Base-by-base conservation (phyloP, 2,329 filamentous ascomycete species). In the Colletotrichum agaves region DNA sequence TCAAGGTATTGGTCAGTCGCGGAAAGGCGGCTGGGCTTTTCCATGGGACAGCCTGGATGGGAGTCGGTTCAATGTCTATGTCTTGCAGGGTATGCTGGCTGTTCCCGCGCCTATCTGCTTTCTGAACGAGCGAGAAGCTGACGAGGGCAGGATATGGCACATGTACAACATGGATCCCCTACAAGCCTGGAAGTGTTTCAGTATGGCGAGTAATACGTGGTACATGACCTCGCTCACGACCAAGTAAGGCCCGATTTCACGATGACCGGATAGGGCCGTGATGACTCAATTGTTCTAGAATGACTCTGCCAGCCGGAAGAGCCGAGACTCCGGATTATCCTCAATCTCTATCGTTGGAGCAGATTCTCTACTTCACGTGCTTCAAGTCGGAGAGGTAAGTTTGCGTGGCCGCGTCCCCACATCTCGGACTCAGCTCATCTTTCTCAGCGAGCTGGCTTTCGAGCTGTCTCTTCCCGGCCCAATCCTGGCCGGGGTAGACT, bases 131-230 rank as follows among this genome's bases (percentile, higher is more conserved):
- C 1, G 27, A 37, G 23, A 65, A 33, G 43, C 62, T 69, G 44
- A 69, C 55, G 7, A 8, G 13, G 3, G 11, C 23, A 69, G 68
- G 1, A 69, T 70, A 17, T 70, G 68, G 68, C 66, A 70, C 65
- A 70, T 70, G 68, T 68, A 70, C 15, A 70, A 65, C 55, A 60
- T 70, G 56, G 61, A 70, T 57, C 68, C 68, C 43, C 33, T 70
- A 35, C 55, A 70, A 15, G 68, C 68, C 1, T 70, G 68, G 68
- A 70, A 70, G 37, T 68, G 66, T 47, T 70, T 70, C 41, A 70
- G 61, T 21, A 68, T 69, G 55, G 68, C 68, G 17, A 68, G 65
- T 33, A 61, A 63, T 10, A 64, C 60, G 2, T 70, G 68, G 68
- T 64, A 70, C 15, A 64, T 61, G 2, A 68, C 61, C 21, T 46